Evolutionary conservation across 257 asterid species (phyloP).

Genomic region (Lavandula angustifolia): DNA sequence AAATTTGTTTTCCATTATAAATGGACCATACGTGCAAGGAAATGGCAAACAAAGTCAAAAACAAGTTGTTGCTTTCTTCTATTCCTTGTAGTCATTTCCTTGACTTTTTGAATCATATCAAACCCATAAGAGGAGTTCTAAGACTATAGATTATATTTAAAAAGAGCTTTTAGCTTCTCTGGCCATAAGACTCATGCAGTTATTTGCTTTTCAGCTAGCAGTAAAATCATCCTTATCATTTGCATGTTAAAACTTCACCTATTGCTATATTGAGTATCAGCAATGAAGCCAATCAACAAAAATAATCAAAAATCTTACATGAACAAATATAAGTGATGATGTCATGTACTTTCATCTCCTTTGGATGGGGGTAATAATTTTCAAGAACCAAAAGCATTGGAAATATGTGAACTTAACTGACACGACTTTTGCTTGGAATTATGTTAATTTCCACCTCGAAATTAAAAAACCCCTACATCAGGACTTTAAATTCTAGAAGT

Average conservation of each 20-base stretch:
- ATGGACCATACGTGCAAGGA: background rate
- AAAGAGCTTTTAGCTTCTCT: background rate
- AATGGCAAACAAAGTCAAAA: slow-evolving; percentile 1
- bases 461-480: background rate
- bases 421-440: background rate
- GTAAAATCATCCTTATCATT: background rate
- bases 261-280: background rate
- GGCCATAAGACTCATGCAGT: background rate
- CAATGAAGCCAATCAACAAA: background rate
- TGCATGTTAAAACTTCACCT: background rate
- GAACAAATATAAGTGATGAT: background rate
- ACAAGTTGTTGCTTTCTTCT: background rate
- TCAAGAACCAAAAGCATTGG: background rate
- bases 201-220: background rate
- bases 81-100: background rate
- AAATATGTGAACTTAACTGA: background rate
- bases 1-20: background rate
- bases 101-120: background rate
- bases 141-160: slow-evolving; percentile 5
- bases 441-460: too few relatives aligned
- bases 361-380: background rate
- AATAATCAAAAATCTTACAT: background rate
- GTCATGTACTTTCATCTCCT: background rate
- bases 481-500: slow-evolving; percentile 10
- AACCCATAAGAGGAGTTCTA: background rate